These are phyloP conservation scores for Osmanthus fragrans DNA, from an alignment of 257 asterid genomes.

Conservation along the genomic window DNA sequence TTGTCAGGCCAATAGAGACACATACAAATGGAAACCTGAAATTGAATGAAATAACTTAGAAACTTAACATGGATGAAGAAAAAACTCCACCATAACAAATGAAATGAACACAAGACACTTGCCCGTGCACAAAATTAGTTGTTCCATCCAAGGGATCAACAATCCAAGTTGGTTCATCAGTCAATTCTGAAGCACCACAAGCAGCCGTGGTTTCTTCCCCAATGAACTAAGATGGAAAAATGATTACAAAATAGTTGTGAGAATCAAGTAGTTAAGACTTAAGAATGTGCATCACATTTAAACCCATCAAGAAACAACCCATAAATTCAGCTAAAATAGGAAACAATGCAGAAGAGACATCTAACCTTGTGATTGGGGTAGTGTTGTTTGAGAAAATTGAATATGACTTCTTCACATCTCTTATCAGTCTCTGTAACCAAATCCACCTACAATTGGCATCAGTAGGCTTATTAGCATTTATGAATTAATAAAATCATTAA, in stretches of 20 bases:
- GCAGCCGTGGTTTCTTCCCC: conserved; percentile 99
- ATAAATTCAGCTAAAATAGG: conserved; percentile 1
- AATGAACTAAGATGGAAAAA: conserved; percentile 55
- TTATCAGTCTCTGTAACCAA: conserved; percentile 96
- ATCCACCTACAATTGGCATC: conserved; percentile 67
- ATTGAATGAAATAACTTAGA: conserved; percentile 18
- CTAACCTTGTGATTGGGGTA: conserved; percentile 79
- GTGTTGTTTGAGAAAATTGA: conserved; percentile 53
- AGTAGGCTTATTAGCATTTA: not conserved
- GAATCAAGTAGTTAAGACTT: not conserved
- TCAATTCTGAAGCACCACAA: conserved; percentile 62
- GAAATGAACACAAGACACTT: conserved; percentile 26
- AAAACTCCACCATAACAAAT: not conserved
- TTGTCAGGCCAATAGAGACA: conserved; percentile 83
- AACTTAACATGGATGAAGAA: conserved; percentile 10
- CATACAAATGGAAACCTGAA: conserved; percentile 87
- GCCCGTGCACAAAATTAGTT: conserved; percentile 96
- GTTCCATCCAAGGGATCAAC: conserved; percentile 99
- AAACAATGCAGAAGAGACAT: not conserved
- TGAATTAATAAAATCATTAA: not conserved
- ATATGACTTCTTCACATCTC: conserved; percentile 82
- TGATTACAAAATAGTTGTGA: not conserved
- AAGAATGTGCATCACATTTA: not conserved
- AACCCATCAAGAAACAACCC: conserved; percentile 10
- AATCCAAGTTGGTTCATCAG: conserved; percentile 95